A percentile compares a stretch with the other conserved stretches of the same genome.
phyloP scores from a whole-genome alignment of 139 green algal genomes.

The Picochlorum sp. region DNA sequence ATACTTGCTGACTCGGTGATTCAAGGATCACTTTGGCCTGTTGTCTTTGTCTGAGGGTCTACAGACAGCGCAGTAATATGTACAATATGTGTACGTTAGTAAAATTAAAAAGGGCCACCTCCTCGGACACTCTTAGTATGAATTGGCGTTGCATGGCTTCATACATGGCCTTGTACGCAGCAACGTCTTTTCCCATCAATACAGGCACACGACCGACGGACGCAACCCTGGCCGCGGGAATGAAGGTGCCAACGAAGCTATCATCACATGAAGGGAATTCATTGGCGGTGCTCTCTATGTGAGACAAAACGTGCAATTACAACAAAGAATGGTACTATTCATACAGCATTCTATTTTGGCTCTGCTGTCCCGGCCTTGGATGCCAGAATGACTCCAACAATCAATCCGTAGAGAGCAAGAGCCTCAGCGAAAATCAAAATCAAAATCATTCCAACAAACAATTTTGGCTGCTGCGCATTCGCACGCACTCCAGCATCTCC shows the following conservation, averaged over 20 bases:
- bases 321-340: neutral
- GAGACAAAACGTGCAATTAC: too few species aligned
- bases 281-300: too few species aligned
- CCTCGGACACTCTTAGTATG: too few species aligned
- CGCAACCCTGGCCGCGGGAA: neutral
- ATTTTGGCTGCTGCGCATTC: slow-evolving; percentile 99
- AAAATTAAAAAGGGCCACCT: too few species aligned
- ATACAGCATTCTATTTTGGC: slow-evolving; percentile 21
- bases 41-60: too few species aligned
- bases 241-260: neutral
- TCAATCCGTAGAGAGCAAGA: slow-evolving; percentile 95
- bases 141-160: too few species aligned
- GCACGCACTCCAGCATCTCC: slow-evolving; percentile 95
- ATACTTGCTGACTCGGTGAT: too few species aligned
- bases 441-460: slow-evolving; percentile 99
- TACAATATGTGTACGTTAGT: too few species aligned
- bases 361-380: slow-evolving; percentile 70
- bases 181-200: neutral
- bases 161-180: too few species aligned
- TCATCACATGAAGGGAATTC: too few species aligned
- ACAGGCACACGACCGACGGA: neutral
- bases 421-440: slow-evolving; percentile 99
- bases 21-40: too few species aligned
- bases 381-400: slow-evolving; percentile 94
- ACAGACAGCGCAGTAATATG: too few species aligned